phyloP scores from a whole-genome alignment of 2,329 filamentous ascomycete genomes.

The Hymenoscyphus infarciens region DNA sequence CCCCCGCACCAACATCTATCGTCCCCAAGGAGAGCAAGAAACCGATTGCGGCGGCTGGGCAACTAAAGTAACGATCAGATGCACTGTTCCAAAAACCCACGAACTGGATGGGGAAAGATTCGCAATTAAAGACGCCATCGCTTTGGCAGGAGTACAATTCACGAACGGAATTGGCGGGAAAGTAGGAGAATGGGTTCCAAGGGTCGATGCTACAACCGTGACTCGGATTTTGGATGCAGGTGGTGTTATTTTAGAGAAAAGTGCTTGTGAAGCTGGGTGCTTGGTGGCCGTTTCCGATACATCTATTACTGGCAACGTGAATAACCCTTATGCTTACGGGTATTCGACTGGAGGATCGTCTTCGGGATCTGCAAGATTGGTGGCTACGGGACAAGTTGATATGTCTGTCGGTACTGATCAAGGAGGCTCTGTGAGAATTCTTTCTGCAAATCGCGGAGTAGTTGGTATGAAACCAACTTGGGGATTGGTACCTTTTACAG shows the following conservation, averaged over 20 bases:
- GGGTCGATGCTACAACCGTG: constrained; percentile 25
- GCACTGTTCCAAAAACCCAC: constrained; percentile 24
- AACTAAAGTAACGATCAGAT: constrained; percentile 46
- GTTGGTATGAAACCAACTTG: constrained; percentile 30
- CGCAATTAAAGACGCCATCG: constrained; percentile 28
- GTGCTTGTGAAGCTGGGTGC: constrained; percentile 29
- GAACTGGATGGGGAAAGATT: constrained; percentile 22
- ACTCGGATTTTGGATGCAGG: constrained; percentile 27
- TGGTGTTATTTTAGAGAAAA: constrained; percentile 24
- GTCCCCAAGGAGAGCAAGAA: constrained; percentile 15
- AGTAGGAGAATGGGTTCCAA: constrained; percentile 23
- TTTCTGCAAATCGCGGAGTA: constrained; percentile 26
- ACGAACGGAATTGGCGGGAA: constrained; percentile 25
- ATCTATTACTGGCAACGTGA: constrained; percentile 24
- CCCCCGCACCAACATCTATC: constrained; percentile 24
- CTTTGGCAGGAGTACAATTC: constrained; percentile 24
- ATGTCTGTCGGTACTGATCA: constrained; percentile 36
- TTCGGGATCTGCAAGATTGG: constrained; percentile 44
- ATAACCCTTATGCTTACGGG: constrained; percentile 44
- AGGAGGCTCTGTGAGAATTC: constrained; percentile 28
- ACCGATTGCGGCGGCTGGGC: constrained; percentile 32
- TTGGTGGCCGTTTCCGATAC: constrained; percentile 28
- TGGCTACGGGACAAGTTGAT: constrained; percentile 43
- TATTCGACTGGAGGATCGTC: constrained; percentile 50
- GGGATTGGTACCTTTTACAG: constrained; percentile 30